Evolutionary conservation across 2,329 filamentous ascomycete genomes (phyloP).

Genomic region (Colletotrichum chrysophilum): DNA sequence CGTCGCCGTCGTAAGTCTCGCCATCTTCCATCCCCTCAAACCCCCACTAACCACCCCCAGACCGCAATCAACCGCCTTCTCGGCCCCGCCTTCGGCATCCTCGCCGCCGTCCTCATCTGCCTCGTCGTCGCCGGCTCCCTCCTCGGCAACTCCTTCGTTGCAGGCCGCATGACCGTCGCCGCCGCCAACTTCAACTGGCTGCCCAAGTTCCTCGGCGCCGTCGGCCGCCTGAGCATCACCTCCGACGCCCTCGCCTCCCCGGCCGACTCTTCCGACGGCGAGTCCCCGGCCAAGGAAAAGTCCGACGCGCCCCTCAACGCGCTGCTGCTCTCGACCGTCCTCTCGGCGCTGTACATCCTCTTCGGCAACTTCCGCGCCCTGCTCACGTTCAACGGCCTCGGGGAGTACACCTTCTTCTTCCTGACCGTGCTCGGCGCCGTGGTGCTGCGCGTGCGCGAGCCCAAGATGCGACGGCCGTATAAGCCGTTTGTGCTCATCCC

Average conservation of each 20-base stretch:
- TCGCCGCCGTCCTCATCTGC: conserved; percentile 62
- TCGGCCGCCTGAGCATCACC: conserved; percentile 46
- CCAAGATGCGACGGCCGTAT: conserved; percentile 59
- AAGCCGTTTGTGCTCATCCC: conserved; percentile 57
- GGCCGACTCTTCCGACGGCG: neutral
- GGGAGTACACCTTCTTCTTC: conserved; percentile 69
- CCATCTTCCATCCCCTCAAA: neutral
- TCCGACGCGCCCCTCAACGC: conserved; percentile 62
- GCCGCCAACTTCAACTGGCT: conserved; percentile 60
- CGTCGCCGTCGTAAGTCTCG: conserved; percentile 61
- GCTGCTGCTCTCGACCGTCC: conserved; percentile 51
- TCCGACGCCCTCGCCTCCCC: conserved; percentile 6
- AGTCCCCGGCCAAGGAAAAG: neutral
- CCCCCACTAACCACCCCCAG: conserved; percentile 32
- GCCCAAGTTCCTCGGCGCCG: conserved; percentile 46
- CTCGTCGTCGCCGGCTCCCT: conserved; percentile 67
- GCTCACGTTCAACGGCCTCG: conserved; percentile 64
- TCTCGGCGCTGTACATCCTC: conserved; percentile 63
- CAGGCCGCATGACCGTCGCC: conserved; percentile 65
- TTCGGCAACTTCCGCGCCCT: conserved; percentile 66
- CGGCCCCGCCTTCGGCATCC: conserved; percentile 56
- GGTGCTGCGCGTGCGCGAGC: conserved; percentile 61
- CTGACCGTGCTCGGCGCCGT: conserved; percentile 64
- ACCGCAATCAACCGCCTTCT: conserved; percentile 62
- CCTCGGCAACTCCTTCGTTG: conserved; percentile 67